Evolutionary conservation across 768 basidiomycete species (phyloP).

Genomic region (Suillus alpinus): DNA sequence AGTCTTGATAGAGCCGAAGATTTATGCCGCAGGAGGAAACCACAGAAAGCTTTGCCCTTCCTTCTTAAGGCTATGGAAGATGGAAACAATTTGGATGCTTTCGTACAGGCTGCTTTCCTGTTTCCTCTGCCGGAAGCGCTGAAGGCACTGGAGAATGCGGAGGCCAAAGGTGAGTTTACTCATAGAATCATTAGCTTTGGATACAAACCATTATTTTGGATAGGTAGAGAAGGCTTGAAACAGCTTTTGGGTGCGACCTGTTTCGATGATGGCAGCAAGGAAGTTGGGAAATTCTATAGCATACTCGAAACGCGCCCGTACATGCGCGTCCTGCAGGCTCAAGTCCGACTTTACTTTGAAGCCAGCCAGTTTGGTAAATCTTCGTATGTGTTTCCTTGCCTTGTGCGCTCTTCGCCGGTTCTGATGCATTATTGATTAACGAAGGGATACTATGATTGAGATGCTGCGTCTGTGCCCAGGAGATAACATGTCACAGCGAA

Average conservation of each 20-base stretch:
- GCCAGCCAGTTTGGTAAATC: slow-evolving; percentile 31
- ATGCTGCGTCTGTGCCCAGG: slow-evolving; percentile 43
- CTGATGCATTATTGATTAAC: not conserved
- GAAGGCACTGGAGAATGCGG: slow-evolving; percentile 26
- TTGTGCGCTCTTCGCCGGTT: not conserved
- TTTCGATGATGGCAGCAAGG: slow-evolving; percentile 36
- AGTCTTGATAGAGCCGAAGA: slow-evolving; percentile 39
- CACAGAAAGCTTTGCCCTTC: slow-evolving; percentile 37
- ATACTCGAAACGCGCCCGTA: slow-evolving; percentile 42
- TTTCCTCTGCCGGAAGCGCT: slow-evolving; percentile 26
- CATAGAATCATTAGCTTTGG: not conserved
- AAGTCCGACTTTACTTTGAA: slow-evolving; percentile 35
- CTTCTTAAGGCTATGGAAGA: slow-evolving; percentile 40
- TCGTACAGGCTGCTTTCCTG: slow-evolving; percentile 35
- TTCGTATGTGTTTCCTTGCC: slow-evolving; percentile 24
- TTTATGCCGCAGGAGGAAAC: slow-evolving; percentile 30
- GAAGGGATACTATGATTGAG: slow-evolving; percentile 36
- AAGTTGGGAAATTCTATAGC: slow-evolving; percentile 37
- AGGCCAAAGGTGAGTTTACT: slow-evolving; percentile 16
- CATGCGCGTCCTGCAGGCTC: slow-evolving; percentile 42
- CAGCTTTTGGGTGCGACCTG: slow-evolving; percentile 28
- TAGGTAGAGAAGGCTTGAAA: slow-evolving; percentile 30
- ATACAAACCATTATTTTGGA: not conserved
- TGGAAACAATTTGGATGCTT: slow-evolving; percentile 39
- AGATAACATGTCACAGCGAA: slow-evolving; percentile 39